Percentiles rank a stretch among this genome's conserved stretches.
Evolutionary conservation across 1,284 basidiomycete species (phyloP).

Genomic region (Schizophyllum amplum): DNA sequence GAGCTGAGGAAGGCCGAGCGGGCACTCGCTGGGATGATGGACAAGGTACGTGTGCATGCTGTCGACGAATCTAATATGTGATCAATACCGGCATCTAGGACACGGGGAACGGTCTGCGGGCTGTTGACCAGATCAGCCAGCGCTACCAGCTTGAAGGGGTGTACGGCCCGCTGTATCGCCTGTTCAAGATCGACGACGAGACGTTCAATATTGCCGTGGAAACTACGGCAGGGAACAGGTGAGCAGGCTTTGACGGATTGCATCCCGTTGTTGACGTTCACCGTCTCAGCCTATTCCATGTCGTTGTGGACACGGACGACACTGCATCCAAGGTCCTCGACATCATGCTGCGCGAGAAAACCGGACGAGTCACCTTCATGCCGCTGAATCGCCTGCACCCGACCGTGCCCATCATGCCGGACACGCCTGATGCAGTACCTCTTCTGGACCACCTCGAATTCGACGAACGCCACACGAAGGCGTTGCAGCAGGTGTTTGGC

Average conservation of each 20-base stretch:
- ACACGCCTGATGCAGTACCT: constrained; percentile 84
- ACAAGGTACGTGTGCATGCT: constrained; percentile 54
- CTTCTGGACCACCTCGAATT: constrained; percentile 81
- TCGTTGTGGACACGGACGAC: constrained; percentile 94
- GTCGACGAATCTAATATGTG: neutral
- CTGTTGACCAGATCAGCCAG: constrained; percentile 78
- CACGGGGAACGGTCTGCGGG: constrained; percentile 79
- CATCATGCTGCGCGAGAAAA: constrained; percentile 87
- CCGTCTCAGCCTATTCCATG: constrained; percentile 78
- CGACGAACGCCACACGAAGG: constrained; percentile 65
- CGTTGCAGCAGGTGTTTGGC: constrained; percentile 97
- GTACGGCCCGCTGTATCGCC: constrained; percentile 89
- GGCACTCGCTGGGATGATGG: constrained; percentile 85
- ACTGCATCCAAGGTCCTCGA: constrained; percentile 87
- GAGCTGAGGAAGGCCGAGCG: constrained; percentile 80
- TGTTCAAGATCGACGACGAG: constrained; percentile 85
- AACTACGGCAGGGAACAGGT: constrained; percentile 92
- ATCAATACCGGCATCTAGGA: constrained; percentile 44
- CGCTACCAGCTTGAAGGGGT: constrained; percentile 72
- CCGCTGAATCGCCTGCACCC: constrained; percentile 94
- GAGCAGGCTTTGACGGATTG: constrained; percentile 7
- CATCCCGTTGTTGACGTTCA: constrained; percentile 2
- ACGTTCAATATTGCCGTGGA: constrained; percentile 94
- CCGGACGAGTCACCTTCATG: constrained; percentile 96
- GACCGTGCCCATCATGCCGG: constrained; percentile 58